Conservation (phyloP, 495 filamentous ascomycete species). For the Polyplosphaeria fusca region DNA sequence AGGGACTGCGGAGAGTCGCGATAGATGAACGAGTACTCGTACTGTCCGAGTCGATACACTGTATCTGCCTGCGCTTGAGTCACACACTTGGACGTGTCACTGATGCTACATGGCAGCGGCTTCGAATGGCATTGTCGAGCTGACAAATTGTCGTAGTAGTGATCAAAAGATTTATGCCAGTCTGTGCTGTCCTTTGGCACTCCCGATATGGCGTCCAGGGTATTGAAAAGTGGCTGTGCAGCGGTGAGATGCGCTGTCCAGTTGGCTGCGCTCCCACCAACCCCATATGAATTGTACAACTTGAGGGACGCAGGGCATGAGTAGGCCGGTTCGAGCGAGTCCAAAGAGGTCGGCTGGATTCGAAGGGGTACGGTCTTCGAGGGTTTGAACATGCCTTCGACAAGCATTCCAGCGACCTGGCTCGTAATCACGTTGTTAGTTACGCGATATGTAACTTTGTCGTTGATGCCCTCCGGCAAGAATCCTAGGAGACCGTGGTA, state of each 20-base stretch:
- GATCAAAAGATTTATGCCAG: conserved; percentile 64
- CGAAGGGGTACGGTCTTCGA: conserved; percentile 43
- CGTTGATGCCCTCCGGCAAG: conserved; percentile 48
- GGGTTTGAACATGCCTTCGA: conserved; percentile 55
- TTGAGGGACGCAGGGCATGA: conserved; percentile 48
- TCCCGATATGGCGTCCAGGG: conserved; percentile 59
- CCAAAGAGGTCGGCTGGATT: conserved; percentile 52
- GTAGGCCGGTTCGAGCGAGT: conserved; percentile 65
- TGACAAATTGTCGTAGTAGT: conserved; percentile 72
- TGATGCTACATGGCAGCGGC: conserved; percentile 57
- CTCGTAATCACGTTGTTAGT: conserved; percentile 70
- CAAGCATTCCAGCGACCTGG: conserved; percentile 64
- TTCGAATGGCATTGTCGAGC: conserved; percentile 64
- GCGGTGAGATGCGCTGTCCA: conserved; percentile 60
- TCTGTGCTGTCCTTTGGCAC: conserved; percentile 50
- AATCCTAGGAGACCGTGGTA: conserved; percentile 60
- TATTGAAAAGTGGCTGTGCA: conserved; percentile 48
- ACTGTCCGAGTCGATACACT: conserved; percentile 66
- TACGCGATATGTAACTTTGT: conserved; percentile 55
- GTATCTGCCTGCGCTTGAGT: conserved; percentile 53
- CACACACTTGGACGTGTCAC: conserved; percentile 52
- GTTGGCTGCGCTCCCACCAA: conserved; percentile 41
- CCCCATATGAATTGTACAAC: conserved; percentile 49
- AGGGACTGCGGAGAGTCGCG: conserved; percentile 58
- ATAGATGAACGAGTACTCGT: conserved; percentile 68